Conservation (phyloP, 495 filamentous ascomycete genomes). For the Pseudotulostoma volvatum region DNA sequence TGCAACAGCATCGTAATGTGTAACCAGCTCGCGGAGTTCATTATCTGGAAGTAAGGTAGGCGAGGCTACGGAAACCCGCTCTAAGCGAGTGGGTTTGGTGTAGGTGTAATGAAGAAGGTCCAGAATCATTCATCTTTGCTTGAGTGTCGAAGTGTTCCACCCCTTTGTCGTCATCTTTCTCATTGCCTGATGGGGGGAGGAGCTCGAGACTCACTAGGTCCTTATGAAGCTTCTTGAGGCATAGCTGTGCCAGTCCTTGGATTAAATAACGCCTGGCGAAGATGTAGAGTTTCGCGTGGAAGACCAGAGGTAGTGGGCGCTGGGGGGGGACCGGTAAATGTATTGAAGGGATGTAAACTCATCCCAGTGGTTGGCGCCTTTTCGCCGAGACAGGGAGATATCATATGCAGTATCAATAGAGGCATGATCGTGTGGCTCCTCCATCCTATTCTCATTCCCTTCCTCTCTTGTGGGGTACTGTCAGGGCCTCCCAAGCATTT, state of each 20-base stretch:
- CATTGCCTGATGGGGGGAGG: slow-evolving; percentile 3
- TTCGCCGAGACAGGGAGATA: too few relatives aligned
- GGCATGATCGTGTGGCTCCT: slow-evolving; percentile 5
- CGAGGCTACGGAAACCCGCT: slow-evolving; percentile 26
- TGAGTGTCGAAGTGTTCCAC: slow-evolving; percentile 10
- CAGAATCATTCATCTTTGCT: slow-evolving; percentile 23
- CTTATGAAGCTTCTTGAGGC: slow-evolving; percentile 26
- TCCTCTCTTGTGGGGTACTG: neutral
- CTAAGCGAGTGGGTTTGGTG: slow-evolving; percentile 25
- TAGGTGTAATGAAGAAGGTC: slow-evolving; percentile 28
- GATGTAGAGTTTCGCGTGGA: slow-evolving; percentile 33
- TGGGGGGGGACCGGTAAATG: slow-evolving; percentile 11
- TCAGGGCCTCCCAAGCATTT: neutral
- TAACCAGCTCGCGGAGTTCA: slow-evolving; percentile 26
- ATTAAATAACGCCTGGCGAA: slow-evolving; percentile 31
- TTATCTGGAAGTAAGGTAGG: slow-evolving; percentile 32
- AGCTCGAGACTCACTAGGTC: slow-evolving; percentile 21
- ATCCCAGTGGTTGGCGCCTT: slow-evolving; percentile 26
- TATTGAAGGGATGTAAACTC: slow-evolving; percentile 25
- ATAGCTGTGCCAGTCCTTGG: slow-evolving; percentile 27
- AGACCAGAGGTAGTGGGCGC: slow-evolving; percentile 26
- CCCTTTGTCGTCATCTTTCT: neutral
- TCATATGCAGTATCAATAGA: neutral
- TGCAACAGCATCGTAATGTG: too few relatives aligned
- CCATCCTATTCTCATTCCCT: slow-evolving; percentile 2